These are phyloP conservation scores for Talaromyces adpressus DNA, from an alignment of 495 filamentous ascomycete species.

Conservation along the genomic window DNA sequence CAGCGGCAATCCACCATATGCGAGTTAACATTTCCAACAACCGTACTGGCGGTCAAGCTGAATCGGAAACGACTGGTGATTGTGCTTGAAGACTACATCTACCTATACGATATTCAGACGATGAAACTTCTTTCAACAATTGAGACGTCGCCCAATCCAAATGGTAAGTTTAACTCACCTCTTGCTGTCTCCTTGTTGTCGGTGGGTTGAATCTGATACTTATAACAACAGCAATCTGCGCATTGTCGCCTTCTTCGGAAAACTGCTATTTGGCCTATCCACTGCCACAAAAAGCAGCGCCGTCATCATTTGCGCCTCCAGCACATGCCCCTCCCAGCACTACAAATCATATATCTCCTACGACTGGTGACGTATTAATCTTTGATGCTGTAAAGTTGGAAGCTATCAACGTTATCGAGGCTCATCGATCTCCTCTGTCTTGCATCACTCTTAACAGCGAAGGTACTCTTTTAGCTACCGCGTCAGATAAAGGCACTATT, in stretches of 20 bases:
- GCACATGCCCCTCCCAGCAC: constrained; percentile 78
- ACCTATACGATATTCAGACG: constrained; percentile 95
- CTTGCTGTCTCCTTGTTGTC: not conserved
- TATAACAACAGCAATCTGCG: constrained; percentile 64
- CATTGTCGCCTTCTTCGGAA: constrained; percentile 90
- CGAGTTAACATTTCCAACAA: constrained; percentile 95
- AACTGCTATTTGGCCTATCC: constrained; percentile 92
- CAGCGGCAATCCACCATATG: constrained; percentile 93
- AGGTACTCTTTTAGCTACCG: constrained; percentile 88
- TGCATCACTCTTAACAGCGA: constrained; percentile 86
- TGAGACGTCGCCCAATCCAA: constrained; percentile 85
- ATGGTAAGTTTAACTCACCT: constrained; percentile 42
- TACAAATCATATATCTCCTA: constrained; percentile 63
- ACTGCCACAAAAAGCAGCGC: constrained; percentile 68
- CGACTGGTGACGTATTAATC: constrained; percentile 86
- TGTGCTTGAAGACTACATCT: constrained; percentile 90
- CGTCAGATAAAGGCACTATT: constrained; percentile 95
- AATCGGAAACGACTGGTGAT: constrained; percentile 93
- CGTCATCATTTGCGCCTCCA: constrained; percentile 57
- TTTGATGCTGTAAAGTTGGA: constrained; percentile 83
- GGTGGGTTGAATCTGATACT: not conserved
- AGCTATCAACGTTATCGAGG: constrained; percentile 86
- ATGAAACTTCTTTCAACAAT: constrained; percentile 91
- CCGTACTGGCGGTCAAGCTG: constrained; percentile 83
- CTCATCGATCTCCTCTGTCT: constrained; percentile 86